Base-by-base conservation (phyloP, 768 basidiomycete species). In the Serendipita indica region DNA sequence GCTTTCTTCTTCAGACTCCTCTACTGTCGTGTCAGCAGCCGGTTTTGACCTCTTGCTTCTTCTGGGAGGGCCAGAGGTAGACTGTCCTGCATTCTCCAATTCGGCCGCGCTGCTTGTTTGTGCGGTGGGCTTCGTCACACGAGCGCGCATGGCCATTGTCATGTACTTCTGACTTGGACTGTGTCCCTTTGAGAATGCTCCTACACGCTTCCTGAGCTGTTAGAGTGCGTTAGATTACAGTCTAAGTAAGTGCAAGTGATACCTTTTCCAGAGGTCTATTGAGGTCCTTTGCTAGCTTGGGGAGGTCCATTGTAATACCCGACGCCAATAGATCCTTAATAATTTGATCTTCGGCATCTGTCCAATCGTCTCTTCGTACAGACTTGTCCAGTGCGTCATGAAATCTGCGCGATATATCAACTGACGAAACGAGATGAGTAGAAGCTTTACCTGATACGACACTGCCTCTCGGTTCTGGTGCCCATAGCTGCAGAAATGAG, bases 261-360 rank as follows among this genome's bases (percentile, higher is more conserved):
- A 43, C 41, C 41, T 43, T 43, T 43, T 43, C 30, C 7, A 54
- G n/a, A 3, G 49, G 49, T 27, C 49, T 54, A n/a, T 54, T 54
- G 3, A 54, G 49, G 7, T 32, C 20, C 30, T 54, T 3, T 6
- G 49, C 49, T 30, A 54, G 30, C 10, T 16, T 30, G 20, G 20
- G 20, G 22, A 25, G 16, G 30, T 54, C 49, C 3, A 30, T n/a
- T 30, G 20, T 54, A 16, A n/a, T 16, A 32, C 30, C 30, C 20
- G 30, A 32, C 7, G 20, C 30, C 16, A 54, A 16, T 16, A 28
- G 7, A 3, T 54, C 49, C 30, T 54, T 18, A 27, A 54, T 25
- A 27, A 54, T 54, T n/a, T 10, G 22, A 54, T 54, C 49, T 28
- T 54, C 49, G 10, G 49, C 20, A 6, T 54, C 49, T 10, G 20